Conservation (phyloP, 257 asterid species). For the Scutellaria baicalensis region DNA sequence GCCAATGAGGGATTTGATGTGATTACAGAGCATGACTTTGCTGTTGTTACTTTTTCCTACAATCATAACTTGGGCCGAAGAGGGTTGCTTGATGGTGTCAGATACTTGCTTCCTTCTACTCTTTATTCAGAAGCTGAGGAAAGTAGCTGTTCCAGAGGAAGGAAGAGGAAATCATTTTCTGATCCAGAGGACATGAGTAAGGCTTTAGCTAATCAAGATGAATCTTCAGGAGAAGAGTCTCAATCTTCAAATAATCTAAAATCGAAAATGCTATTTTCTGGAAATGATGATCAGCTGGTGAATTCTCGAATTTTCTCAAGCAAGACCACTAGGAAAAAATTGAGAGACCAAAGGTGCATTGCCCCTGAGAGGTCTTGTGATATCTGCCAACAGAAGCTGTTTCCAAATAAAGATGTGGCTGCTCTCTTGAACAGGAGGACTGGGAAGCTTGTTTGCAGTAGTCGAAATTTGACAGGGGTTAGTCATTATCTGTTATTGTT, state of each 20-base stretch:
- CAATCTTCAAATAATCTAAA: slow-evolving; percentile 40
- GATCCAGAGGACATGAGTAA: slow-evolving; percentile 66
- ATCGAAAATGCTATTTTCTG: slow-evolving; percentile 36
- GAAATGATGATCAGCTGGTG: slow-evolving; percentile 68
- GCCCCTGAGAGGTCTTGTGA: slow-evolving; percentile 83
- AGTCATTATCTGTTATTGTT: slow-evolving; percentile 6
- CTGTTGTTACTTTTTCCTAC: slow-evolving; percentile 68
- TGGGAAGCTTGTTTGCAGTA: slow-evolving; percentile 86
- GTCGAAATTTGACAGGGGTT: slow-evolving; percentile 90
- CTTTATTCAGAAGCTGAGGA: slow-evolving; percentile 55
- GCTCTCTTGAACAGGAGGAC: slow-evolving; percentile 69
- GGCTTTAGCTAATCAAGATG: slow-evolving; percentile 38
- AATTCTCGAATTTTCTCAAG: slow-evolving; percentile 49
- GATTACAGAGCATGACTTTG: slow-evolving; percentile 70
- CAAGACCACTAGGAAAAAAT: slow-evolving; percentile 66
- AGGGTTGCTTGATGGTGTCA: slow-evolving; percentile 47
- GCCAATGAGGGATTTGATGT: slow-evolving; percentile 19
- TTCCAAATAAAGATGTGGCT: slow-evolving; percentile 84
- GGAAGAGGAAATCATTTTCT: slow-evolving; percentile 75
- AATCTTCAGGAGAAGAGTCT: slow-evolving; percentile 82
- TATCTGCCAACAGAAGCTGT: slow-evolving; percentile 84
- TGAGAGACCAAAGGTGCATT: slow-evolving; percentile 53
- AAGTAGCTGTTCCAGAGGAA: slow-evolving; percentile 25
- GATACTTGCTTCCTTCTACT: slow-evolving; percentile 54
- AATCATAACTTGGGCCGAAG: slow-evolving; percentile 65